phyloP scores from a whole-genome alignment of 768 basidiomycete genomes.

The Mycena galericulata region DNA sequence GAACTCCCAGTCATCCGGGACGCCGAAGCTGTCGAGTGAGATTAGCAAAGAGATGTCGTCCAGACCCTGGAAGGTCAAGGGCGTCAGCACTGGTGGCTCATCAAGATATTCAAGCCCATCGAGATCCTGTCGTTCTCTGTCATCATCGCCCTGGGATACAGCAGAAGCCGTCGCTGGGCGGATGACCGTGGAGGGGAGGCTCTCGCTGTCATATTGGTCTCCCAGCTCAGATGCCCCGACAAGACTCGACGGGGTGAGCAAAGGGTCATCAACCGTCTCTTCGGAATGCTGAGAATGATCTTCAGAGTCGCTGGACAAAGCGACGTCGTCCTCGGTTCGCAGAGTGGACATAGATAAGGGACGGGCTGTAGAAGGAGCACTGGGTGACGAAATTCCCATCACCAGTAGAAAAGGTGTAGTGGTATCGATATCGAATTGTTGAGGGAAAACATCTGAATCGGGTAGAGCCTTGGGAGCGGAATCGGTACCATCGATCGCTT shows the following conservation, averaged over 20 bases:
- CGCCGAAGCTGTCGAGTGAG: not conserved
- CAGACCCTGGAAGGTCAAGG: not conserved
- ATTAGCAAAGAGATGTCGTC: constrained; percentile 10
- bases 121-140: not conserved
- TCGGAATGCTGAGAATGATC: not conserved
- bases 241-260: constrained; percentile 2
- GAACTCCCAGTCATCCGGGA: constrained; percentile 17
- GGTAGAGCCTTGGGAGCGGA: too few relatives aligned
- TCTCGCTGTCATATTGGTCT: constrained; percentile 16
- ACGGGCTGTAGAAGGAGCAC: too few relatives aligned
- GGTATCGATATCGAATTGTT: too few relatives aligned
- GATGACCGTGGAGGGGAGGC: not conserved
- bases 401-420: too few relatives aligned
- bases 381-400: too few relatives aligned
- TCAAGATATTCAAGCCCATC: constrained; percentile 24
- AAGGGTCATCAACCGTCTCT: not conserved
- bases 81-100: constrained; percentile 11
- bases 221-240: not conserved
- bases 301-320: not conserved
- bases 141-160: not conserved
- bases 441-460: too few relatives aligned
- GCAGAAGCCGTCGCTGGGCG: constrained; percentile 1
- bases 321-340: not conserved
- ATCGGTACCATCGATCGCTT: too few relatives aligned
- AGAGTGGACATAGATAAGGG: not conserved